These are phyloP conservation scores for Cylindrodendrum hubeiense DNA, from an alignment of 2,329 filamentous ascomycete genomes.

Conservation along the genomic window DNA sequence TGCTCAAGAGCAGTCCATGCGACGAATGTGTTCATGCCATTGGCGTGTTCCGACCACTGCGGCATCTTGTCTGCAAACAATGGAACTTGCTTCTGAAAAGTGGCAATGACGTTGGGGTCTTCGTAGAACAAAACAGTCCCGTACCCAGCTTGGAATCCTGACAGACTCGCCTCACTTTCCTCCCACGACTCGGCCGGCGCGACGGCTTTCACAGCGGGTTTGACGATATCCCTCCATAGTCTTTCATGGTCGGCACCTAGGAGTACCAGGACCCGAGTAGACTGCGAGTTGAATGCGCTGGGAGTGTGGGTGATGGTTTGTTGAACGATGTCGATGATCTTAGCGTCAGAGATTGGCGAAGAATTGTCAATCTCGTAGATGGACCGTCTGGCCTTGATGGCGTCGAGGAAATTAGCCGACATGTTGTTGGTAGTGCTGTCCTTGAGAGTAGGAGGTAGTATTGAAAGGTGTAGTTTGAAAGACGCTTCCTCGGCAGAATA, in stretches of 20 bases:
- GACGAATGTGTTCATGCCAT: conserved; percentile 75
- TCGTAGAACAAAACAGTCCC: conserved; percentile 77
- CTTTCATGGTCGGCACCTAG: conserved; percentile 73
- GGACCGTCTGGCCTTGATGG: background rate
- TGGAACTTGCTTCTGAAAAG: conserved; percentile 52
- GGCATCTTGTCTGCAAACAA: conserved; percentile 73
- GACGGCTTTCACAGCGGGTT: conserved; percentile 66
- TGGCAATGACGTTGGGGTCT: conserved; percentile 60
- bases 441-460: no score
- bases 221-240: conserved; percentile 70
- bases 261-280: conserved; percentile 73
- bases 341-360: conserved; percentile 59
- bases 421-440: no score
- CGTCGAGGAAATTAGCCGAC: no score
- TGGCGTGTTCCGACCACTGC: conserved; percentile 72
- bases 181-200: conserved; percentile 46
- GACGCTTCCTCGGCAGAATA: no score
- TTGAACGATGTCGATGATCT: conserved; percentile 61
- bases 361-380: conserved; percentile 61
- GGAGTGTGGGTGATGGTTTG: conserved; percentile 67
- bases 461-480: no score
- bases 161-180: conserved; percentile 8
- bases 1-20: conserved; percentile 74
- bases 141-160: conserved; percentile 60
- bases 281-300: conserved; percentile 77